phyloP scores from a whole-genome alignment of 1,139 yeast species.

The Diutina rugosa region DNA sequence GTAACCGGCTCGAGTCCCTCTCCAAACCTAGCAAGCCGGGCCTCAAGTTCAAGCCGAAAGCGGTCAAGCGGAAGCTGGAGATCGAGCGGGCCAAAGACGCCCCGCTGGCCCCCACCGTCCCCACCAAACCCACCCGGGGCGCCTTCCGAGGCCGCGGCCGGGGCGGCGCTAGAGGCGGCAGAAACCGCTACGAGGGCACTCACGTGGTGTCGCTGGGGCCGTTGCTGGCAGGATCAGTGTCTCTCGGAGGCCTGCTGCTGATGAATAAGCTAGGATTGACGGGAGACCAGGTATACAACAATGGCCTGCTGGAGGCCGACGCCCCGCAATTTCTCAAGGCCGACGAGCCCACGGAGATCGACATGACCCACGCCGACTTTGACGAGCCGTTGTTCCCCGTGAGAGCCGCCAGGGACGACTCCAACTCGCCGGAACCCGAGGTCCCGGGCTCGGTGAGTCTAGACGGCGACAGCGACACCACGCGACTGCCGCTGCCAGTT shows the following conservation, averaged over 20 bases:
- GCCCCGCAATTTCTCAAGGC: slow-evolving; percentile 27
- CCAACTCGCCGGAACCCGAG: not conserved
- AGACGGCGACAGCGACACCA: slow-evolving; percentile 20
- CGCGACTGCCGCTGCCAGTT: slow-evolving; percentile 11
- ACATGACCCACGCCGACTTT: slow-evolving; percentile 47
- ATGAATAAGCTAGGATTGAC: slow-evolving; percentile 15
- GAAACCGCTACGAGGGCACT: slow-evolving; percentile 44
- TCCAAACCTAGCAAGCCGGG: slow-evolving; percentile 30
- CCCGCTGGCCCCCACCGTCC: slow-evolving; percentile 23
- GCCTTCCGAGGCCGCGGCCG: slow-evolving; percentile 9
- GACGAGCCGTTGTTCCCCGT: slow-evolving; percentile 34
- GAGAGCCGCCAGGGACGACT: slow-evolving; percentile 17
- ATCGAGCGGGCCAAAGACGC: slow-evolving; percentile 76
- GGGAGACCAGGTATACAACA: slow-evolving; percentile 11
- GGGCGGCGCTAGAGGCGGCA: slow-evolving; percentile 19
- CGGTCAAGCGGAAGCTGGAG: slow-evolving; percentile 66
- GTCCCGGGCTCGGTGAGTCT: not conserved
- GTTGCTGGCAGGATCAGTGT: slow-evolving; percentile 51
- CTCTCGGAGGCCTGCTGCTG: slow-evolving; percentile 22
- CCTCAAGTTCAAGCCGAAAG: slow-evolving; percentile 69
- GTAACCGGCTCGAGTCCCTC: slow-evolving; percentile 32
- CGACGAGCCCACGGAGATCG: slow-evolving; percentile 33
- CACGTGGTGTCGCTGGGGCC: slow-evolving; percentile 65
- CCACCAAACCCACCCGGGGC: slow-evolving; percentile 5
- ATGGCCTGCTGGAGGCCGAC: slow-evolving; percentile 14